These are phyloP conservation scores for Cyclotella atomus DNA, from an alignment of 108 stramenopile species.

Conservation along the genomic window DNA sequence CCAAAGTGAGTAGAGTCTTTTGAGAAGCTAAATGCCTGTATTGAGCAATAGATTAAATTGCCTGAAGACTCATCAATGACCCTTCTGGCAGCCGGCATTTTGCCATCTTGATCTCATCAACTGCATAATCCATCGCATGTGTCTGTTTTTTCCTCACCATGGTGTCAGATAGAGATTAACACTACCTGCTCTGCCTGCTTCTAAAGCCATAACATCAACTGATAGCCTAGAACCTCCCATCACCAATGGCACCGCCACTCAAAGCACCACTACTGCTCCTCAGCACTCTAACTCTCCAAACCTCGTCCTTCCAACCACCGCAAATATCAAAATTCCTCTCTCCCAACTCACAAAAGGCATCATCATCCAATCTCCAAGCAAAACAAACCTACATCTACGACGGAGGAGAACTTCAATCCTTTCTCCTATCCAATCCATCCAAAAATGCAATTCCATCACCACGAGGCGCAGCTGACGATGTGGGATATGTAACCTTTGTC, in stretches of 20 bases:
- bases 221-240: too few species aligned
- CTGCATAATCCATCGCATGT: too few species aligned
- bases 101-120: too few species aligned
- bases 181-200: too few species aligned
- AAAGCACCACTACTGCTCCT: background rate
- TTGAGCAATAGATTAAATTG: too few species aligned
- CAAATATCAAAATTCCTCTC: background rate
- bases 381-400: slow-evolving; percentile 44
- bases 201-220: background rate
- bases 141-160: too few species aligned
- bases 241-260: background rate
- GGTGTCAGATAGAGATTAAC: too few species aligned
- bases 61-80: too few species aligned
- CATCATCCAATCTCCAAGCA: background rate
- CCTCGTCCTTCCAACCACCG: background rate
- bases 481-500: slow-evolving; percentile 43
- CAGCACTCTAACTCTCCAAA: background rate
- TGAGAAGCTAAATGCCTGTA: too few species aligned
- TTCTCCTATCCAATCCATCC: slow-evolving; percentile 25
- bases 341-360: slow-evolving; percentile 8
- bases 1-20: too few species aligned
- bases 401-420: slow-evolving; percentile 51
- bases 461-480: background rate
- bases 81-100: too few species aligned
- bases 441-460: background rate